Percentiles rank a stretch among this genome's conserved stretches.
These are phyloP conservation scores for Curvularia sp. DNA, from an alignment of 2,329 filamentous ascomycete species.

Conservation along the genomic window DNA sequence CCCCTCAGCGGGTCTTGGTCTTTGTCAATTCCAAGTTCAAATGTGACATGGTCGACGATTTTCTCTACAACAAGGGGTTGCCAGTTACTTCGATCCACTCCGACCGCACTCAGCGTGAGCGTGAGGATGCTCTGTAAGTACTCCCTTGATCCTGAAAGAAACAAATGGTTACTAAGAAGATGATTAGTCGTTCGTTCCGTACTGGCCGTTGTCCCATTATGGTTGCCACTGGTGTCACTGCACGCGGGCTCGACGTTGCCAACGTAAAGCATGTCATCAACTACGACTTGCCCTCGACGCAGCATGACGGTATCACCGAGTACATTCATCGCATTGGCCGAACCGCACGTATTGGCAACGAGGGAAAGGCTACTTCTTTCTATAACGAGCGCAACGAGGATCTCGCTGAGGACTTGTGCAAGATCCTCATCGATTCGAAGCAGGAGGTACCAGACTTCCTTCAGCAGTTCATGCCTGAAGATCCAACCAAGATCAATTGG, in stretches of 20 bases:
- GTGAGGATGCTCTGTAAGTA: conserved; percentile 82
- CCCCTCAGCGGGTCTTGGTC: conserved; percentile 80
- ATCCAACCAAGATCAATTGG: conserved; percentile 57
- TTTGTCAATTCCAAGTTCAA: conserved; percentile 84
- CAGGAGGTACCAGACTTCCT: conserved; percentile 87
- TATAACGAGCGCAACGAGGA: conserved; percentile 79
- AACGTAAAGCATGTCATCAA: conserved; percentile 94
- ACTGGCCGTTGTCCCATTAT: conserved; percentile 77
- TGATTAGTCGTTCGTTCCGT: conserved; percentile 73
- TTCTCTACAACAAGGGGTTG: conserved; percentile 77
- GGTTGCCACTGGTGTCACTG: conserved; percentile 83
- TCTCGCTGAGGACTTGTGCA: conserved; percentile 76
- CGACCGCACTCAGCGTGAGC: conserved; percentile 86
- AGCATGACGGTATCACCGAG: conserved; percentile 88
- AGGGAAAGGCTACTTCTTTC: conserved; percentile 86
- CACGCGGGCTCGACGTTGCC: conserved; percentile 86
- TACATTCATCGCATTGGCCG: conserved; percentile 96
- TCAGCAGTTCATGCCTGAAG: conserved; percentile 66
- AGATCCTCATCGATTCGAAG: conserved; percentile 79
- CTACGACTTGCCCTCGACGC: conserved; percentile 78
- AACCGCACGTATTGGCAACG: conserved; percentile 90
- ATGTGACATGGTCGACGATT: conserved; percentile 88
- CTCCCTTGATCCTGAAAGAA: neutral
- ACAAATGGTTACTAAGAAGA: conserved; percentile 9
- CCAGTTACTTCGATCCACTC: conserved; percentile 89